Evolutionary conservation across 805 yeast genomes (phyloP), one percentile per base, ranked within the genome.

Genomic region (Vanderwaltozyma verrucispora): DNA sequence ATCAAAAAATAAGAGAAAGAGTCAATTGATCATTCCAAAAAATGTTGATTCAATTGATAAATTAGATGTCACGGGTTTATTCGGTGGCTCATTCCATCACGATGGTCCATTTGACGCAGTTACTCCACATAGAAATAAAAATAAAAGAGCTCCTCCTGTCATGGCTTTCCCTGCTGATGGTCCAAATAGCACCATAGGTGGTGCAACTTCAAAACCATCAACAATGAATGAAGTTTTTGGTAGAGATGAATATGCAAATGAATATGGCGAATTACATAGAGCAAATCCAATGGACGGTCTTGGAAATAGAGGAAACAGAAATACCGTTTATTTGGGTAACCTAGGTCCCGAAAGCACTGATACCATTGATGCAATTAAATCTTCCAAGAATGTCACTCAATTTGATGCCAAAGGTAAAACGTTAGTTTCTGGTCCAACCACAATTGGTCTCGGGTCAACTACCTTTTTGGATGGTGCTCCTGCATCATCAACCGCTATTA

Each of bases 61-160:
- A 62, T 69, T 92, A 53, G 99, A 92, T 60, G 98, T 89, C 32
- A 89, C 97, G 11, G 97, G 95, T 1, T 72, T 89, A 45, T 88
- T 84, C 56, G 96, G 96, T 21, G 86, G 86, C 15, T 86, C 94
- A 3, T 92, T 92, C 70, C 99, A 92, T 62, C 97, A 92, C 61
- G 98, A 92, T 63, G 99, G 98, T 12, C 98, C 98, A 12, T 92
- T 92, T 58, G 99, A 92, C 59, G 99, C 98, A 1, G 89, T 97
- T 60, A 84, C 94, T 4, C 97, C 98, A 9, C 95, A 85, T 60
- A 77, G 99, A 59, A 92, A 92, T 63, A 83, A 82, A 63, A 69
- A 75, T 46, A 67, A 70, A n/a, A 71, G 67, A 54, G 79, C 77
- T 32, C 95, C 96, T 0, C 99, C 99, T 5, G 96, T 92, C 13